Percentiles rank a stretch among this genome's conserved stretches.
Evolutionary conservation across 2,329 filamentous ascomycete genomes (phyloP).

Genomic region (Nothophaeocryptopus gaeumannii): DNA sequence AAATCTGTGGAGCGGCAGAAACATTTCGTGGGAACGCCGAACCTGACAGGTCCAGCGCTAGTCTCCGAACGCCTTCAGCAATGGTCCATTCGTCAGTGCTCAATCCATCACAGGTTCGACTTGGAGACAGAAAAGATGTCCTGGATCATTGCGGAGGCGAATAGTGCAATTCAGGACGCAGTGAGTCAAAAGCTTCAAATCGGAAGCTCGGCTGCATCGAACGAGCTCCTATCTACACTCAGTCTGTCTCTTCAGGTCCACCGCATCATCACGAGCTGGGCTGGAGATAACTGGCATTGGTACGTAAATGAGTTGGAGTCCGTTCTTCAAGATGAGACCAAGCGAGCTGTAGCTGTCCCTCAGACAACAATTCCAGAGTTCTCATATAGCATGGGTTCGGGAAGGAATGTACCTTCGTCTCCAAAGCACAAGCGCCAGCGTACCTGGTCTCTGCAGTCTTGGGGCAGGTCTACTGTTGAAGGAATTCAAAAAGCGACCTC

Average conservation of each 20-base stretch:
- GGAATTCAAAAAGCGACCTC: too few species aligned
- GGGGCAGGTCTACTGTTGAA: too few species aligned
- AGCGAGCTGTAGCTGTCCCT: not conserved
- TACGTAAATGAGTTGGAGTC: conserved; percentile 41
- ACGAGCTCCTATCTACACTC: too few species aligned
- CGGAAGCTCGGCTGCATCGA: too few species aligned
- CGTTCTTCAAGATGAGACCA: conserved; percentile 24
- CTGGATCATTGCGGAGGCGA: conserved; percentile 42
- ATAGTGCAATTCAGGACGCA: conserved; percentile 34
- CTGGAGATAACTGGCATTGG: conserved; percentile 44
- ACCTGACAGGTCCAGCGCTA: too few species aligned
- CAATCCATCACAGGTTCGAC: conserved; percentile 42
- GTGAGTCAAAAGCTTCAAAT: conserved; percentile 21
- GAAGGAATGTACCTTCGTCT: too few species aligned
- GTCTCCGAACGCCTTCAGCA: too few species aligned
- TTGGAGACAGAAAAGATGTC: conserved; percentile 18
- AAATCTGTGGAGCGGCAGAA: conserved; percentile 34
- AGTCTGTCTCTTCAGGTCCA: conserved; percentile 26
- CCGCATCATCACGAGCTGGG: conserved; percentile 38
- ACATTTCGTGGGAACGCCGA: too few species aligned
- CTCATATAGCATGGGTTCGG: too few species aligned
- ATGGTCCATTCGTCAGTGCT: conserved; percentile 41
- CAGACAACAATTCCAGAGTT: not conserved
- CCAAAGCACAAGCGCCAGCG: not conserved
- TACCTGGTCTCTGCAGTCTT: too few species aligned